Base-by-base conservation (phyloP, 768 basidiomycete species). In the Albatrellus ellisii region DNA sequence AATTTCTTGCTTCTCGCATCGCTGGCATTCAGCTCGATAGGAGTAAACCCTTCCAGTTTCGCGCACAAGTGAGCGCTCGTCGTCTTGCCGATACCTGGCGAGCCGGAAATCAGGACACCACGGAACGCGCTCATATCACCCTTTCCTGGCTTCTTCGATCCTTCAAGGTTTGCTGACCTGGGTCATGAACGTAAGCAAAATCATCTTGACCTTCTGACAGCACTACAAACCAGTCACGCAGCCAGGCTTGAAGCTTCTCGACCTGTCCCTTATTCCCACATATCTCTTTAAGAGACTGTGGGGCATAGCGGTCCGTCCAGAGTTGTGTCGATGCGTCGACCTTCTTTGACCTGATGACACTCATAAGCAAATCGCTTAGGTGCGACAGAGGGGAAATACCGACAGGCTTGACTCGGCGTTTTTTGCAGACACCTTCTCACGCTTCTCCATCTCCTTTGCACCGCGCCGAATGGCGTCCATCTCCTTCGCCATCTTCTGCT, bases 11-110 rank as follows among this genome's bases (percentile, higher is more conserved):
- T 97, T 46, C 95, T 67, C 2, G 85, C 71, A 52, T 98, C 95
- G 60, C 90, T 94, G 1, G 95, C 95, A 54, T 99, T 99, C 44
- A 98, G 66, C 56, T 99, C 95, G 44, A 99, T 87, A 1, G 92
- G 84, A 2, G 80, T 87, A 51, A 82, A 95, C 0, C 92, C 94
- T 22, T 74, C 87, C n/a, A 86, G 60, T 54, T 85, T 83, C 2
- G 92, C 92, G 51, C 84, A 82, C 22, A 99, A 56, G 61, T 99
- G 95, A 2, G 94, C 95, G 46, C 83, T 82, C 1, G 91, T 95
- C 3, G 95, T 99, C 65, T 98, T 99, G 18, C 94, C 95, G 39
- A 98, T 95, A 6, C 95, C 95, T 12, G 95, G 95, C 1, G 92
- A 77, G 0, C 95, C 95, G 1, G 87, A 87, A 46, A 98, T 80